Evolutionary conservation across 768 basidiomycete species (phyloP), one percentile per base, ranked within the genome.

Genomic region (Termitomyces sp.): DNA sequence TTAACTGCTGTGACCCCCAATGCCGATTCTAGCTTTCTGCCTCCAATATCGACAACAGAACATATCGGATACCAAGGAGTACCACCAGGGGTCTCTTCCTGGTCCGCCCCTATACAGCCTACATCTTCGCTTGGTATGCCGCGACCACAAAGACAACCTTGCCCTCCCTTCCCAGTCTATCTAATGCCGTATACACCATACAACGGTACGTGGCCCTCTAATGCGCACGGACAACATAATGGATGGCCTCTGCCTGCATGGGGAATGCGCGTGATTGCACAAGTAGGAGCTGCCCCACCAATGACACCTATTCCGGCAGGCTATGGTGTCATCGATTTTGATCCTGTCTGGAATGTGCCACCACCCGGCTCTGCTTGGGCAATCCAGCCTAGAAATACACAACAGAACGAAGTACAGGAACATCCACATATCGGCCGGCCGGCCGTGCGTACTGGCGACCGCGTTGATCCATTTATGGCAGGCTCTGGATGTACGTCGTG

Each of bases 401-500:
- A n/a, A 9, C 54, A 55, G 18, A 24, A 35, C 13, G 28, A 41
- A 14, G 14, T 49, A 18, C 55, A 55, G n/a, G n/a, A n/a, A n/a
- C n/a, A n/a, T n/a, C n/a, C n/a, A n/a, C n/a, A n/a, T n/a, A n/a
- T n/a, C n/a, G n/a, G n/a, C n/a, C 58, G 60, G 5, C 28, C 59
- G 14, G 44, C 18, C 14, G 55, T 57, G n/a, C 61, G 56, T 36
- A 44, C 50, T 9, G 66, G 66, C 18, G n/a, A n/a, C n/a, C n/a
- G n/a, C n/a, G n/a, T n/a, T n/a, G n/a, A n/a, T n/a, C n/a, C n/a
- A n/a, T n/a, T n/a, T n/a, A n/a, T n/a, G n/a, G n/a, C n/a, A n/a
- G n/a, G n/a, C n/a, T 22, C 54, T 51, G 52, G 57, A 40, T 67
- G 66, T 67, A 58, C 38, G 66, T 63, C 20, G 24, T 6, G 45